These are phyloP conservation scores for Paecilomyces variotii DNA, from an alignment of 2,329 filamentous ascomycete genomes.

Conservation along the genomic window DNA sequence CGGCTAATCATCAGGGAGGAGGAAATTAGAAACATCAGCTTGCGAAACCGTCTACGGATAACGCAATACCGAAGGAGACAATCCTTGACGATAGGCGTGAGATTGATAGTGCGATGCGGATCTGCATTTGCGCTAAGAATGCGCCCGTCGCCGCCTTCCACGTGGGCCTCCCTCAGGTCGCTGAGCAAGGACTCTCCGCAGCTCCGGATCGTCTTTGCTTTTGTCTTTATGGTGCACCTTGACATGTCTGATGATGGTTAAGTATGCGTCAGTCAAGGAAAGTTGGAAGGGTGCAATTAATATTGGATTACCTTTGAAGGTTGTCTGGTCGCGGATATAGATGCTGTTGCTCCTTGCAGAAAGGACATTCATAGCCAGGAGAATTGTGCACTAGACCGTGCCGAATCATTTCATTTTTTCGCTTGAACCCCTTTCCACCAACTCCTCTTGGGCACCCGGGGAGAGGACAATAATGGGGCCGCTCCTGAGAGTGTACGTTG, in stretches of 20 bases:
- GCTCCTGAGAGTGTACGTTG: constrained; percentile 55
- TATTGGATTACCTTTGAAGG: constrained; percentile 65
- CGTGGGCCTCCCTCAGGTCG: constrained; percentile 75
- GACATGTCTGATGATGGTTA: constrained; percentile 60
- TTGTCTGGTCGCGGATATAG: constrained; percentile 94
- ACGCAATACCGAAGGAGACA: background rate
- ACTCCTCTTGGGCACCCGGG: constrained; percentile 49
- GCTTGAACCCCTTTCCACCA: constrained; percentile 60
- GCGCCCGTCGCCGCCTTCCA: constrained; percentile 61
- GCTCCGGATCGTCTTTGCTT: constrained; percentile 71
- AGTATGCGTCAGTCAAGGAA: constrained; percentile 3
- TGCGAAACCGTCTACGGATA: background rate
- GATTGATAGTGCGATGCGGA: background rate
- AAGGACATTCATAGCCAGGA: constrained; percentile 91
- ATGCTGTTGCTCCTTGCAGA: constrained; percentile 88
- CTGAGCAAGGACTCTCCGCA: constrained; percentile 79
- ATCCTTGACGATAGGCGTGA: background rate
- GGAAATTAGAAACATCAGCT: background rate
- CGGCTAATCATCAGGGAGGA: background rate
- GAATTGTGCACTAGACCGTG: constrained; percentile 86
- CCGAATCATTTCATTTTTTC: constrained; percentile 64
- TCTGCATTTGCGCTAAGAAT: constrained; percentile 11
- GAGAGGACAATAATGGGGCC: constrained; percentile 58
- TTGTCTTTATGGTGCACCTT: constrained; percentile 86
- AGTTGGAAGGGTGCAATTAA: constrained; percentile 1